phyloP scores from a whole-genome alignment of 139 green algal species.

The Chlamydomonas sphaeroides region DNA sequence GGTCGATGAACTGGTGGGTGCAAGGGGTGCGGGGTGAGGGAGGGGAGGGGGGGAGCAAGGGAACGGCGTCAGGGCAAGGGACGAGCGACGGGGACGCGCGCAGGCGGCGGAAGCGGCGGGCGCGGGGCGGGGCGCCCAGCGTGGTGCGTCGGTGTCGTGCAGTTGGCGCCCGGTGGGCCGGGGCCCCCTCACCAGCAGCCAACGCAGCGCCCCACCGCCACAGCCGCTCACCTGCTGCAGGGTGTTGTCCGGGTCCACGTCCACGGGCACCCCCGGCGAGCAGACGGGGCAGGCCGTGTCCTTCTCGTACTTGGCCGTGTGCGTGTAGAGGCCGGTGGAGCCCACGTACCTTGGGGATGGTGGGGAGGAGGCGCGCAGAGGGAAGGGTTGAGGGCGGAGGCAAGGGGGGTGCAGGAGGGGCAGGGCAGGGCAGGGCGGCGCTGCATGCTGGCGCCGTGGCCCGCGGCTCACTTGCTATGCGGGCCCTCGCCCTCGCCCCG shows the following conservation, averaged over 20 bases:
- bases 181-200: too few relatives aligned
- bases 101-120: too few relatives aligned
- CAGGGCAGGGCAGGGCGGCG: too few relatives aligned
- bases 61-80: background rate
- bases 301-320: slow-evolving; percentile 92
- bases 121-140: too few relatives aligned
- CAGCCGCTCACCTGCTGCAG: slow-evolving; percentile 80
- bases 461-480: too few relatives aligned
- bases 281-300: slow-evolving; percentile 91
- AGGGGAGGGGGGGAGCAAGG: background rate
- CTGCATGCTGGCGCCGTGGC: too few relatives aligned
- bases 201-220: too few relatives aligned
- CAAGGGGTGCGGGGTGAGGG: background rate
- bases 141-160: too few relatives aligned
- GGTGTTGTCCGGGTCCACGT: slow-evolving; percentile 59
- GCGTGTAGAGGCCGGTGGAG: slow-evolving; percentile 93
- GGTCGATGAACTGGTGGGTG: slow-evolving; percentile 81
- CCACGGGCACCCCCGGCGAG: slow-evolving; percentile 84
- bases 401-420: background rate
- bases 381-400: background rate
- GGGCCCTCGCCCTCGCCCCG: too few relatives aligned
- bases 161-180: too few relatives aligned
- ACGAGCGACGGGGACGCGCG: too few relatives aligned
- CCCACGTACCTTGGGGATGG: slow-evolving; percentile 89
- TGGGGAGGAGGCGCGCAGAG: background rate